phyloP scores from a whole-genome alignment of 305 asterid species.

The Plantago coronopus region DNA sequence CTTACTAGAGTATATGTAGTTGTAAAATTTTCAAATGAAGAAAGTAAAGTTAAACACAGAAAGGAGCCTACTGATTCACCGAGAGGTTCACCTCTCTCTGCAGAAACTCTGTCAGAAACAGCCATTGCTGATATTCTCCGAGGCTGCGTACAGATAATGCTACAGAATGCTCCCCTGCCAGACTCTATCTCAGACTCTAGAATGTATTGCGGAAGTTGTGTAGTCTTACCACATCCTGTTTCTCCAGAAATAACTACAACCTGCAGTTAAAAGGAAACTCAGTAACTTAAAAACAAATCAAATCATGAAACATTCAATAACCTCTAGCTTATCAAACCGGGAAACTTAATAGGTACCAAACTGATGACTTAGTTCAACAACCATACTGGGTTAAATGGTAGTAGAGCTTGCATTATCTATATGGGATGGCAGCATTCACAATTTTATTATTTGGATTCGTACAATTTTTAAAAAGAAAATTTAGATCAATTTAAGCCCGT shows the following conservation, averaged over 20 bases:
- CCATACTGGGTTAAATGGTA: not conserved
- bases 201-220: slow-evolving; percentile 96
- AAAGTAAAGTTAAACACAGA: slow-evolving; percentile 25
- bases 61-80: slow-evolving; percentile 85
- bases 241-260: slow-evolving; percentile 97
- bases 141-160: slow-evolving; percentile 96
- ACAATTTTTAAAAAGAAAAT: not conserved
- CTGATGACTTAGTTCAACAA: not conserved
- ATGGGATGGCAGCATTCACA: not conserved
- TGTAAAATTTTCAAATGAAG: not conserved
- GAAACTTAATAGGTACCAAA: not conserved
- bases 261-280: slow-evolving; percentile 39
- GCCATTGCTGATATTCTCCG: slow-evolving; percentile 97
- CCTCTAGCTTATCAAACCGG: not conserved
- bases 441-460: not conserved
- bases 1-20: slow-evolving; percentile 8
- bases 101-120: slow-evolving; percentile 92
- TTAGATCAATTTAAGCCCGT: not conserved
- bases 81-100: slow-evolving; percentile 98
- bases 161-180: slow-evolving; percentile 98
- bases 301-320: slow-evolving; percentile 13
- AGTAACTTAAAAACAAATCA: slow-evolving; percentile 16
- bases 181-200: slow-evolving; percentile 95
- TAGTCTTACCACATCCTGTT: slow-evolving; percentile 99
- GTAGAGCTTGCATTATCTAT: not conserved